Percentiles rank a stretch among this genome's conserved stretches.
Evolutionary conservation across 148 eudicot genomes (phyloP).

Genomic region (Persicaria tinctoria): DNA sequence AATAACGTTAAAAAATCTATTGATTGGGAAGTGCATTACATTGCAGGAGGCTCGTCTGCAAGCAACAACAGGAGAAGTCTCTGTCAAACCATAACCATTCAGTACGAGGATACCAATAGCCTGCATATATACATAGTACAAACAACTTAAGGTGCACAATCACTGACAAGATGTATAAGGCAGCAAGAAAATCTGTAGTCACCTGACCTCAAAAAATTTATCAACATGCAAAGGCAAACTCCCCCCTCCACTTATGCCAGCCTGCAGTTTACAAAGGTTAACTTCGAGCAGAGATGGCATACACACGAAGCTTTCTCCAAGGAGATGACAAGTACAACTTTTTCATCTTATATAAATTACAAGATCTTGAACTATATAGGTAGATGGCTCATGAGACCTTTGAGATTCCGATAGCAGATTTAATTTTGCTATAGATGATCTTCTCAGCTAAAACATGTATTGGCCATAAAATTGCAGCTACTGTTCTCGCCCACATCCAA

Average conservation of each 20-base stretch:
- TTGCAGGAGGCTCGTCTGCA: slow-evolving; percentile 56
- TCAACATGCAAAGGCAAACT: slow-evolving; percentile 80
- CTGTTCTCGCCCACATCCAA: slow-evolving; percentile 68
- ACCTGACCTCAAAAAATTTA: slow-evolving; percentile 81
- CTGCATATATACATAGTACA: slow-evolving; percentile 26
- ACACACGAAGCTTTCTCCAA: neutral
- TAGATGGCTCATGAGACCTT: slow-evolving; percentile 41
- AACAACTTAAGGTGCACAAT: slow-evolving; percentile 9
- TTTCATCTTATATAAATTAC: neutral
- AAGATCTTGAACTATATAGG: neutral
- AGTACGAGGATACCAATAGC: slow-evolving; percentile 70
- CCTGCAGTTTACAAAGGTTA: slow-evolving; percentile 37
- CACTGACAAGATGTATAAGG: slow-evolving; percentile 6
- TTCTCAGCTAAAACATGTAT: slow-evolving; percentile 63
- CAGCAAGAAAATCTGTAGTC: slow-evolving; percentile 13
- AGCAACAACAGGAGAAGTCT: slow-evolving; percentile 77
- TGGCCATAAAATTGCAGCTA: slow-evolving; percentile 69
- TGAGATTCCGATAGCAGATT: slow-evolving; percentile 71
- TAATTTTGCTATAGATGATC: slow-evolving; percentile 76
- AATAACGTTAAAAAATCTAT: neutral
- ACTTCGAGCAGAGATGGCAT: neutral
- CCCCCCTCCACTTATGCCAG: slow-evolving; percentile 95
- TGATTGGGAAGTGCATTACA: slow-evolving; percentile 33
- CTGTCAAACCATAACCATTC: slow-evolving; percentile 93
- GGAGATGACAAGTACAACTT: neutral